Percentiles rank a stretch among this genome's conserved stretches.
Conservation (phyloP, 257 asterid genomes). For the Nicotiana tabacum region DNA sequence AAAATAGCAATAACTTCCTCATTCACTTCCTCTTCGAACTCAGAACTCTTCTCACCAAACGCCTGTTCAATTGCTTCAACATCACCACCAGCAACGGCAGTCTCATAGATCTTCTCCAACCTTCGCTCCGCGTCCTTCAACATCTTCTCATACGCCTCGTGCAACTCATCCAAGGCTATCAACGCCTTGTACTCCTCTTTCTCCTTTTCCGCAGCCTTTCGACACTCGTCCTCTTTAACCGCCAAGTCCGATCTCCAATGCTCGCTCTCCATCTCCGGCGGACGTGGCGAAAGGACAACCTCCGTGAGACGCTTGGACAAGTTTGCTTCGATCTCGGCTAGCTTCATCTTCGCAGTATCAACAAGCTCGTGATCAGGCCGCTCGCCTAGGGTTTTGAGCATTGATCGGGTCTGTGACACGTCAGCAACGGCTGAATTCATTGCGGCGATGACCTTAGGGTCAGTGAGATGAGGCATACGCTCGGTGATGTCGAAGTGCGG, state of each 20-base stretch:
- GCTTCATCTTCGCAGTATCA: slow-evolving; percentile 53
- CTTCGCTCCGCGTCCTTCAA: slow-evolving; percentile 72
- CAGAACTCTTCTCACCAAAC: slow-evolving; percentile 25
- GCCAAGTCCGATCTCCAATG: slow-evolving; percentile 12
- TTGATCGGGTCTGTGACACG: slow-evolving; percentile 70
- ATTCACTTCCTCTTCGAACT: slow-evolving; percentile 38
- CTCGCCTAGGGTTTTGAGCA: slow-evolving; percentile 56
- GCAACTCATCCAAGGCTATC: slow-evolving; percentile 75
- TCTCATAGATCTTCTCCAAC: slow-evolving; percentile 78
- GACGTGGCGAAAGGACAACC: slow-evolving; percentile 26
- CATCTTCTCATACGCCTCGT: slow-evolving; percentile 68
- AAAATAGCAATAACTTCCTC: slow-evolving; percentile 65
- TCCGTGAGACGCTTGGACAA: slow-evolving; percentile 35
- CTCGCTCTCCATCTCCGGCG: slow-evolving; percentile 13
- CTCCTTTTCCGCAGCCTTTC: slow-evolving; percentile 35
- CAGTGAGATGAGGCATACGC: slow-evolving; percentile 73
- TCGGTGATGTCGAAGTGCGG: slow-evolving; percentile 84
- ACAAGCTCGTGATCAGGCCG: slow-evolving; percentile 93
- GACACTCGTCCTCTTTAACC: slow-evolving; percentile 19
- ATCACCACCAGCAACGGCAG: slow-evolving; percentile 60
- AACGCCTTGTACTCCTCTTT: slow-evolving; percentile 54
- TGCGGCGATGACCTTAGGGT: slow-evolving; percentile 54
- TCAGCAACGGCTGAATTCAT: slow-evolving; percentile 78
- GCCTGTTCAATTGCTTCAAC: slow-evolving; percentile 30
- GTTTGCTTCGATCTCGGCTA: slow-evolving; percentile 50